A percentile compares a stretch with the other conserved stretches of the same genome.
Conservation (phyloP, 2,329 filamentous ascomycete genomes). For the Penicillium sp. region DNA sequence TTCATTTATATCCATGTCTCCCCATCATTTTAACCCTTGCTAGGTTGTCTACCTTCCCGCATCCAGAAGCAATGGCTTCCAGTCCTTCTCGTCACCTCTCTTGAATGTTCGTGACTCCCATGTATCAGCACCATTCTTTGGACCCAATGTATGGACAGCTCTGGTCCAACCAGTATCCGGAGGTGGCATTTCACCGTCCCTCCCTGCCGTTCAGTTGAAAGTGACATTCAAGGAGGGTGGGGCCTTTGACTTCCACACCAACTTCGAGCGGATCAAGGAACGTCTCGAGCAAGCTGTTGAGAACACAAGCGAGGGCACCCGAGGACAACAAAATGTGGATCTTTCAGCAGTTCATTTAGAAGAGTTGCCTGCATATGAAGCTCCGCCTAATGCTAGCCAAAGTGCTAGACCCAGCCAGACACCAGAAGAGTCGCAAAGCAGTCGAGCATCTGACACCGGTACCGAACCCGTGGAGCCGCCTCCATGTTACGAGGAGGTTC, state of each 20-base stretch:
- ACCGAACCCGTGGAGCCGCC: conserved; percentile 69
- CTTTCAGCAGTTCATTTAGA: conserved; percentile 73
- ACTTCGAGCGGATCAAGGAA: conserved; percentile 82
- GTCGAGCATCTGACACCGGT: conserved; percentile 26
- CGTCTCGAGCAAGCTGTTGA: conserved; percentile 78
- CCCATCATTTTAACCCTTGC: conserved; percentile 11
- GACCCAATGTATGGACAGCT: conserved; percentile 85
- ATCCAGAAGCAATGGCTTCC: conserved; percentile 65
- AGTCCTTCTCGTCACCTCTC: conserved; percentile 87
- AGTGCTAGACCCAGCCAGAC: conserved; percentile 7
- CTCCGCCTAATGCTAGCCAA: conserved; percentile 45
- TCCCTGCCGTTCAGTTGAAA: conserved; percentile 74
- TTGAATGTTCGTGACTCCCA: conserved; percentile 84
- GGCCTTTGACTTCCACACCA: conserved; percentile 84
- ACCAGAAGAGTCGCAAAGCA: conserved; percentile 17
- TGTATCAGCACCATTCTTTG: conserved; percentile 86
- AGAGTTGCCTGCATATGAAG: conserved; percentile 84
- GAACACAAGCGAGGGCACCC: conserved; percentile 38
- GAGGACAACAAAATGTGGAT: conserved; percentile 52
- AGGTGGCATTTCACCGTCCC: conserved; percentile 74
- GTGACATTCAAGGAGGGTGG: conserved; percentile 92
- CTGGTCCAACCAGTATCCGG: conserved; percentile 76
- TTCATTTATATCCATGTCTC: conserved; percentile 13
- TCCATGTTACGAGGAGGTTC: conserved; percentile 87
- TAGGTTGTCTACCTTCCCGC: conserved; percentile 86